Evolutionary conservation across 2,329 filamentous ascomycete species (phyloP), one percentile per base, ranked within the genome.

Genomic region (Cucurbitaria berberidis): DNA sequence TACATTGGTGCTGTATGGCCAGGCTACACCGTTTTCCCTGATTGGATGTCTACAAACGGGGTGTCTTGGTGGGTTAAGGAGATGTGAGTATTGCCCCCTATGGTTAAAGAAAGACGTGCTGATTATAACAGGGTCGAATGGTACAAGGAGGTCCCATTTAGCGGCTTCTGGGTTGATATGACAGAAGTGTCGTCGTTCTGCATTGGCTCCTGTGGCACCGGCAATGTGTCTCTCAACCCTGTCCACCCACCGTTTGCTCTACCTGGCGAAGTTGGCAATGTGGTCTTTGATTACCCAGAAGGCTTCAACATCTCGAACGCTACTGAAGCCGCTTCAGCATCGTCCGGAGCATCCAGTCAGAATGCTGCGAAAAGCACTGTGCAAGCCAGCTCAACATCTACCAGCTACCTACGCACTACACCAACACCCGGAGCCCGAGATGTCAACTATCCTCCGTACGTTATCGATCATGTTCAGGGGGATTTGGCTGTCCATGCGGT

Each of bases 361-460:
- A 79, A 56, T 22, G 78, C 76, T 38, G 78, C 69, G 44, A 75
- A 67, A 42, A 74, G 74, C 18, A 57, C 67, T 4, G 58, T 68
- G 26, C 55, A 63, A 1, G 49, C 48, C 6, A 62, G 63, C 22
- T 69, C 72, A 2, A 66, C 67, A 2, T 70, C 73, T 0, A 69
- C 64, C 2, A 75, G 74, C 13, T 87, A 86, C 62, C 70, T 86
- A 43, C 80, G 82, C 3, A 86, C 83, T 0, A 86, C 79, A 1
- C 84, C 86, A 1, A 89, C 85, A 0, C 79, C 84, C 0, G 88
- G 86, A 1, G 77, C 79, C 11, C 83, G 90, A 18, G 82, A 92
- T 63, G 75, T 93, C 51, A 85, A 91, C 64, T 81, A 87, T 62
- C 90, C 90, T 19, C 88, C 90, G 2, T 95, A 93, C 65, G 84